Evolutionary conservation across 2,329 filamentous ascomycete species (phyloP).

Genomic region (Domatiomyces catenatus): DNA sequence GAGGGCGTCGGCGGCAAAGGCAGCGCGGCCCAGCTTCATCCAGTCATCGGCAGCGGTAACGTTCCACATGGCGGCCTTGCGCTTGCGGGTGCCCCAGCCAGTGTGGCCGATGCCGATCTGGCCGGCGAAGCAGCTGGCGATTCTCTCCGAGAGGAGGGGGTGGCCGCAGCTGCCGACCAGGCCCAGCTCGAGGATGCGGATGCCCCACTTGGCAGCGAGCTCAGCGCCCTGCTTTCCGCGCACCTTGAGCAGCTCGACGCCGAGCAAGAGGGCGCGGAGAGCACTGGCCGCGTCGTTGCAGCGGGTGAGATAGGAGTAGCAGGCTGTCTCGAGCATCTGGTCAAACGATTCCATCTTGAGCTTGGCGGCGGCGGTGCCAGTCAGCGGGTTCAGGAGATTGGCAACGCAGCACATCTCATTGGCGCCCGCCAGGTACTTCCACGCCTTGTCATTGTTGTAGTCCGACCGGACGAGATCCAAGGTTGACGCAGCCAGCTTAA

Average conservation of each 20-base stretch:
- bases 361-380: slow-evolving; percentile 54
- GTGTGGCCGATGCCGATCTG: slow-evolving; percentile 52
- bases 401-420: slow-evolving; percentile 91
- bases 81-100: slow-evolving; percentile 53
- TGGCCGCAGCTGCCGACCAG: slow-evolving; percentile 53
- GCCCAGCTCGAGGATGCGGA: slow-evolving; percentile 61
- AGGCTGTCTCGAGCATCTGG: slow-evolving; percentile 73
- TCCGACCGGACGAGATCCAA: slow-evolving; percentile 83
- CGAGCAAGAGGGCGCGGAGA: slow-evolving; percentile 58
- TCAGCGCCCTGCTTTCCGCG: slow-evolving; percentile 68
- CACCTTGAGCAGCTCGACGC: slow-evolving; percentile 67
- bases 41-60: slow-evolving; percentile 71
- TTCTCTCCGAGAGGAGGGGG: slow-evolving; percentile 69
- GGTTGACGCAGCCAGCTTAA: slow-evolving; percentile 78
- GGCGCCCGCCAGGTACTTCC: slow-evolving; percentile 83
- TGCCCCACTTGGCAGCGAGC: slow-evolving; percentile 74
- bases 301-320: slow-evolving; percentile 81
- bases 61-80: slow-evolving; percentile 85
- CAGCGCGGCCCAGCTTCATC: slow-evolving; percentile 59
- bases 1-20: slow-evolving; percentile 64
- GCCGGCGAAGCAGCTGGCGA: slow-evolving; percentile 68
- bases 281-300: slow-evolving; percentile 68
- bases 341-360: slow-evolving; percentile 67
- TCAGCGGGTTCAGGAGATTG: slow-evolving; percentile 58
- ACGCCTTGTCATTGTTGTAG: slow-evolving; percentile 89